These are phyloP conservation scores for Euphorbia tirucalli DNA, from an alignment of 345 rosid species.

Conservation along the genomic window DNA sequence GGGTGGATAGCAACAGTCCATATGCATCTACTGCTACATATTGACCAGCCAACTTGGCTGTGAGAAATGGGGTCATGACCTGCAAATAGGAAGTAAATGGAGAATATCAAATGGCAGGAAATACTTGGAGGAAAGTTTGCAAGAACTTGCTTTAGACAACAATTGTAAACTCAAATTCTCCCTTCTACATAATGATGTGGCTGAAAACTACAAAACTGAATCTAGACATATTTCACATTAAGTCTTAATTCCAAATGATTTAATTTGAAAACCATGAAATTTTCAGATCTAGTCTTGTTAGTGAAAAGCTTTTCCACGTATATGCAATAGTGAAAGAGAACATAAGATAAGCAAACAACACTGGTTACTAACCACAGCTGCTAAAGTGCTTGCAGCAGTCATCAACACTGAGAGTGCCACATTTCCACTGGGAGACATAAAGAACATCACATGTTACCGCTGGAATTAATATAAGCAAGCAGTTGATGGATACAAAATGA, in stretches of 20 bases:
- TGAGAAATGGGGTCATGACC: slow-evolving; percentile 89
- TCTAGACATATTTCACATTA: background rate
- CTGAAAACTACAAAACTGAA: background rate
- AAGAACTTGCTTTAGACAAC: background rate
- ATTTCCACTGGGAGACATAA: slow-evolving; percentile 62
- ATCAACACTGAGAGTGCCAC: slow-evolving; percentile 87
- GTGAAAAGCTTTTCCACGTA: background rate
- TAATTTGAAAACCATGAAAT: background rate
- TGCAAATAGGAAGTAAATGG: slow-evolving; percentile 29
- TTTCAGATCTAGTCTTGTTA: background rate
- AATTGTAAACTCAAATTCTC: background rate
- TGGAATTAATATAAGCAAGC: slow-evolving; percentile 4
- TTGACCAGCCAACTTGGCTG: slow-evolving; percentile 81
- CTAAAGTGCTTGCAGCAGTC: slow-evolving; percentile 86
- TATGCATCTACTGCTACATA: slow-evolving; percentile 80
- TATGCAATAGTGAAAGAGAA: background rate
- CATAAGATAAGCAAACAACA: slow-evolving; percentile 2
- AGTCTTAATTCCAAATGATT: background rate
- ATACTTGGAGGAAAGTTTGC: background rate
- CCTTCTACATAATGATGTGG: background rate
- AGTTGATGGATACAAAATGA: background rate
- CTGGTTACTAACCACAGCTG: slow-evolving; percentile 72
- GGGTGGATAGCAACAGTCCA: slow-evolving; percentile 64
- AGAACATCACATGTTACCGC: slow-evolving; percentile 20
- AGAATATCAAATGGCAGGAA: background rate